A percentile compares a stretch with the other conserved stretches of the same genome.
These are phyloP conservation scores for Platanus orientalis DNA, from an alignment of 164 flowering plant species.

Conservation along the genomic window DNA sequence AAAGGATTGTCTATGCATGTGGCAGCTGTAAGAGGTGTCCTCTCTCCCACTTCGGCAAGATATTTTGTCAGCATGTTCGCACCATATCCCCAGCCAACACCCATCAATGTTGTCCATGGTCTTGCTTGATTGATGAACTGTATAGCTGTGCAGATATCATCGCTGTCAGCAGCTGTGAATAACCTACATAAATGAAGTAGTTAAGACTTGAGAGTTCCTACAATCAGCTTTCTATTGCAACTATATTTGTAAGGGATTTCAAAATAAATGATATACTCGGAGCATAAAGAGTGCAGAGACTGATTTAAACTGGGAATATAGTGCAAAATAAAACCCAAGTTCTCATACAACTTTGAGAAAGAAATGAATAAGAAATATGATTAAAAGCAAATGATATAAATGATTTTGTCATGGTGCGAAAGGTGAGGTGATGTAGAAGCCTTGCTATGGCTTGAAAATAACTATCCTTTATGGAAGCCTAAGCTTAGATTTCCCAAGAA, in stretches of 20 bases:
- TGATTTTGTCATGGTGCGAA: too few relatives aligned
- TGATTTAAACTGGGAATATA: too few relatives aligned
- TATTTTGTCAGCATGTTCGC: constrained; percentile 97
- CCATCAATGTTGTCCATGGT: constrained; percentile 87
- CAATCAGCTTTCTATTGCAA: constrained; percentile 17
- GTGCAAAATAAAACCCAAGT: too few relatives aligned
- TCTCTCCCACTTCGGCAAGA: constrained; percentile 80
- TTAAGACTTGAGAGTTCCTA: constrained; percentile 31
- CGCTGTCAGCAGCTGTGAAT: constrained; percentile 98
- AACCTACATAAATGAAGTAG: constrained; percentile 69
- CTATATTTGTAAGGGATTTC: not conserved
- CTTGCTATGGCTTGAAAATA: too few relatives aligned
- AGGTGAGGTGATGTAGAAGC: too few relatives aligned
- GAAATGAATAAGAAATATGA: too few relatives aligned
- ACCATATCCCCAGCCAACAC: constrained; percentile 92
- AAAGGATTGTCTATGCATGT: constrained; percentile 91
- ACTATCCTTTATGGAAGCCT: too few relatives aligned
- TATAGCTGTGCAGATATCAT: constrained; percentile 84
- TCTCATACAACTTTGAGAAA: too few relatives aligned
- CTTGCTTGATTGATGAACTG: constrained; percentile 69
- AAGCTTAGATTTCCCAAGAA: too few relatives aligned
- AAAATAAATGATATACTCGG: constrained; percentile 3
- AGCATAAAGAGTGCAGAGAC: not conserved
- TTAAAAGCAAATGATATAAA: too few relatives aligned
- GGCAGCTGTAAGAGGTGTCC: constrained; percentile 88